A percentile compares a stretch with the other conserved stretches of the same genome.
Conservation (phyloP, 179 eudicot species). For the Silene noctiflora region DNA sequence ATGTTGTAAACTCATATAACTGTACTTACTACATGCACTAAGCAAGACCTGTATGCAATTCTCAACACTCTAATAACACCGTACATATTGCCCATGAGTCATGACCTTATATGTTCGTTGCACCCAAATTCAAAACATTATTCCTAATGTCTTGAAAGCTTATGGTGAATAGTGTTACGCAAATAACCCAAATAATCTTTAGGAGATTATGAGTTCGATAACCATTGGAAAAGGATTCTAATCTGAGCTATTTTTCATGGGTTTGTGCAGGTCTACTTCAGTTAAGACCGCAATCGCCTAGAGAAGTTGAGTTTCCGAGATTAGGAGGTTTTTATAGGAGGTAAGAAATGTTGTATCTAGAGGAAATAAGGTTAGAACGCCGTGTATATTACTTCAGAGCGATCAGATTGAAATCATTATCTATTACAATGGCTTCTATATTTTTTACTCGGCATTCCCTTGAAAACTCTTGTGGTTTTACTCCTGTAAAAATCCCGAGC, state of each 20-base stretch:
- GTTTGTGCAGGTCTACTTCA: slow-evolving; percentile 27
- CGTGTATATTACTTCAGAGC: slow-evolving; percentile 10
- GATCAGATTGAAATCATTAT: background rate
- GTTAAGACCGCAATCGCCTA: slow-evolving; percentile 20
- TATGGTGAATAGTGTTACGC: too few relatives aligned
- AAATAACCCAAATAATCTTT: too few relatives aligned
- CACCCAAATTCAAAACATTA: too few relatives aligned
- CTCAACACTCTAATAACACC: background rate
- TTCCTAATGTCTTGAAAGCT: too few relatives aligned
- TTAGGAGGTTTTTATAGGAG: slow-evolving; percentile 12
- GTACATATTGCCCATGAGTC: background rate
- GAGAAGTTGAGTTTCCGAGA: slow-evolving; percentile 10
- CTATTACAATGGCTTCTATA: background rate
- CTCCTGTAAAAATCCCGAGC: slow-evolving; percentile 18
- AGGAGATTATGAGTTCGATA: too few relatives aligned
- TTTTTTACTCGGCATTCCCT: background rate
- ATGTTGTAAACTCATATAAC: too few relatives aligned
- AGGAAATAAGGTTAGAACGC: slow-evolving; percentile 21
- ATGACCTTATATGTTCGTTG: too few relatives aligned
- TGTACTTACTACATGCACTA: too few relatives aligned
- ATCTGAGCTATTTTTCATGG: background rate
- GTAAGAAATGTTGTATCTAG: background rate
- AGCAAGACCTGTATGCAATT: too few relatives aligned
- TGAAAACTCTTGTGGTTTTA: background rate
- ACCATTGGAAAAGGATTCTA: too few relatives aligned